phyloP scores from a whole-genome alignment of 2,329 filamentous ascomycete species.

The Fusarium guadeloupense region DNA sequence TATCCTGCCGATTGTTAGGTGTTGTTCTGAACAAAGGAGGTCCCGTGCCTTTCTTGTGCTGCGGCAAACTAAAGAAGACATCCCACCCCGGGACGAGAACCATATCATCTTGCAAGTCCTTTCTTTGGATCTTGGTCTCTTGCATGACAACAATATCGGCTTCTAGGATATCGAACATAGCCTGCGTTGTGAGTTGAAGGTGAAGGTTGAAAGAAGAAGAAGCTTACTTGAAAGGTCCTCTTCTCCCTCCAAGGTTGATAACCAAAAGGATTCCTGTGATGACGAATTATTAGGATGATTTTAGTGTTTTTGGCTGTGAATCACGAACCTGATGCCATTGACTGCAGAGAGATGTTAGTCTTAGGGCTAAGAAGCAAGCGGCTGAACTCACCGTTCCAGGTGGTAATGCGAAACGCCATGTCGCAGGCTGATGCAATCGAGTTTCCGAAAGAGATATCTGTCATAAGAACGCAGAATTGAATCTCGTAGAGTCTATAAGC shows the following conservation, averaged over 20 bases:
- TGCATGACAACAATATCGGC: conserved; percentile 95
- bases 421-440: conserved; percentile 30
- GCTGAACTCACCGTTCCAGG: conserved; percentile 76
- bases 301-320: background rate
- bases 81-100: conserved; percentile 95
- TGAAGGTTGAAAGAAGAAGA: background rate
- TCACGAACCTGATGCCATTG: conserved; percentile 77
- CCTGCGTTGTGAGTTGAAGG: conserved; percentile 53
- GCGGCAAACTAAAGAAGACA: conserved; percentile 92
- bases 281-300: background rate
- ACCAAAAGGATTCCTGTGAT: conserved; percentile 77
- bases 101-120: conserved; percentile 94
- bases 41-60: conserved; percentile 83
- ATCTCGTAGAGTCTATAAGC: background rate
- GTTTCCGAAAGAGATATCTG: background rate
- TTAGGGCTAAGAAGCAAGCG: background rate
- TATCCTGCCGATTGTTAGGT: conserved; percentile 69
- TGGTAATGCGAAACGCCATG: conserved; percentile 83
- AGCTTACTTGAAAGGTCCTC: conserved; percentile 70
- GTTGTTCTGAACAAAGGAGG: background rate
- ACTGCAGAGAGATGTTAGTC: conserved; percentile 58
- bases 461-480: background rate
- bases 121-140: conserved; percentile 94
- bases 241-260: conserved; percentile 84
- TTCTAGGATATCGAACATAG: conserved; percentile 94